Evolutionary conservation across 2,329 filamentous ascomycete species (phyloP), one percentile per base, ranked within the genome.

Genomic region (Hypoxylon sp.): DNA sequence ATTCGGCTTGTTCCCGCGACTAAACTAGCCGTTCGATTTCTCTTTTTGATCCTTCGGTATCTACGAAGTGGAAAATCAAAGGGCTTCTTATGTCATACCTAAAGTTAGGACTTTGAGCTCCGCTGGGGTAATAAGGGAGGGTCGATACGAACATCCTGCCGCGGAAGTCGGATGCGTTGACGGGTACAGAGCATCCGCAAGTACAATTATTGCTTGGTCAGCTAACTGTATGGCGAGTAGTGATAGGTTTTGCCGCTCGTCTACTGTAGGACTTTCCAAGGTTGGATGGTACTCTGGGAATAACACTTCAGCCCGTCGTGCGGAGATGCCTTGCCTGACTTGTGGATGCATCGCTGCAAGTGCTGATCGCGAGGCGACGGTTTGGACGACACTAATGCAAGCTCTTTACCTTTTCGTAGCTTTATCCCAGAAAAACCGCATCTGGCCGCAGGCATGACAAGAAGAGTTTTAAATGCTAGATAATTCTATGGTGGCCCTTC

Each of bases 341-440:
- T 63, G 53, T 63, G 56, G 63, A 46, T 65, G 33, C 24, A 13
- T 55, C 54, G 66, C 44, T 60, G 59, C 53, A 58, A 54, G 63
- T 59, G 63, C 54, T 64, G 69, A 71, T 68, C 54, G 65, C 42
- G 62, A 70, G 68, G 68, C 68, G 68, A 70, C 65, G 56, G 54
- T 57, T 64, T 62, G 47, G 22, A 51, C 39, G 33, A 59, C 66
- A 65, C 69, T 71, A 71, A 71, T 71, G 69, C 69, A 71, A 64
- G 69, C 66, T 71, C 69, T 71, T 69, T 71, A 69, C 55, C 39
- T 31, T 60, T 39, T 37, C 14, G 53, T 63, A 53, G 54, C 29
- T 63, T 60, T 60, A 50, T 59, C 50, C 58, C 24, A 60, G 63
- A 39, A 61, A 42, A 62, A 47, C 67, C 67, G 63, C 55, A 54